A percentile compares a stretch with the other conserved stretches of the same genome.
Conservation (phyloP, 805 yeast genomes). For the Candida nitratophila region DNA sequence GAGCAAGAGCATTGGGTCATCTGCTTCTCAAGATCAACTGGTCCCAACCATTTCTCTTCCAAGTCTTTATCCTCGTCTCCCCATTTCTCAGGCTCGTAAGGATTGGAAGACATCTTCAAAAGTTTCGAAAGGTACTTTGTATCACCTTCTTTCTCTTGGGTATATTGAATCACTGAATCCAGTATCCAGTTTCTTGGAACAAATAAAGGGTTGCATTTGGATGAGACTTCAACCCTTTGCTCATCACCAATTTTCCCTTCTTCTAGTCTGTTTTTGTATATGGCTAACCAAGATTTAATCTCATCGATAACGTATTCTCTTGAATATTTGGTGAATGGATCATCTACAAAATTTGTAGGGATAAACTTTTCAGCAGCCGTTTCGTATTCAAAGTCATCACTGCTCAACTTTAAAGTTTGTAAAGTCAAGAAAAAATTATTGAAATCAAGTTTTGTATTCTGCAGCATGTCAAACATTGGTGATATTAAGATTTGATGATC, state of each 20-base stretch:
- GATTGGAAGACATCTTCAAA: conserved; percentile 64
- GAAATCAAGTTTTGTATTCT: conserved; percentile 63
- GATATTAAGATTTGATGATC: conserved; percentile 41
- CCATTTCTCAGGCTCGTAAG: conserved; percentile 65
- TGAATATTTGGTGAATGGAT: conserved; percentile 15
- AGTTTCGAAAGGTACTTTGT: conserved; percentile 49
- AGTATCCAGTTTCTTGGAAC: conserved; percentile 82
- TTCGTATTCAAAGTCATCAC: conserved; percentile 23
- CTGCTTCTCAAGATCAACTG: conserved; percentile 41
- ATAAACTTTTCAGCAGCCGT: conserved; percentile 19
- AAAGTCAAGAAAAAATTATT: conserved; percentile 68
- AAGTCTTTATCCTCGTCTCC: conserved; percentile 55
- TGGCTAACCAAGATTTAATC: conserved; percentile 44
- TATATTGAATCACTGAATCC: conserved; percentile 65
- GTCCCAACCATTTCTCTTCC: conserved; percentile 50
- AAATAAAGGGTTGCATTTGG: conserved; percentile 63
- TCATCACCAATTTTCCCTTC: conserved; percentile 14
- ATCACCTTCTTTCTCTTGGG: conserved; percentile 49
- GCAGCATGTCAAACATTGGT: conserved; percentile 55
- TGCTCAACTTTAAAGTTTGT: conserved; percentile 37
- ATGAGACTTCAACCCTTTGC: conserved; percentile 35
- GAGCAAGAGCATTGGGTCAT: conserved; percentile 79
- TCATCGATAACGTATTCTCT: conserved; percentile 34
- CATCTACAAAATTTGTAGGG: conserved; percentile 21
- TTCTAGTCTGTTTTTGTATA: conserved; percentile 37